Conservation (phyloP, 305 asterid species). For the Fraxinus xanthoxyloides region DNA sequence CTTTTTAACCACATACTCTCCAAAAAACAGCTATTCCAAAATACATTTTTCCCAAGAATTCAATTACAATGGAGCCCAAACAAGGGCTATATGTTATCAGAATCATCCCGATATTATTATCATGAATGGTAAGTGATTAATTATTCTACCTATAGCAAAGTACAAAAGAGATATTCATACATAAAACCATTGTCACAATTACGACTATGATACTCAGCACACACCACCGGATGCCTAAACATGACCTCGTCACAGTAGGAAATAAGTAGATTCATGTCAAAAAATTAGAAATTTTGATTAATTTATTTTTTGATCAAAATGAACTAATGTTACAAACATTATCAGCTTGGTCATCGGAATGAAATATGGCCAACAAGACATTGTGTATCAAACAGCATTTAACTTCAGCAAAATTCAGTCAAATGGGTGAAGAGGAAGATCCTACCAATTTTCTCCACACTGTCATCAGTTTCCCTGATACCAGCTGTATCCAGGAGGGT, state of each 20-base stretch:
- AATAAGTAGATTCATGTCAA: conserved; percentile 26
- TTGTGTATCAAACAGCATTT: conserved; percentile 6
- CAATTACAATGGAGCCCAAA: neutral
- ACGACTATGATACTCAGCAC: neutral
- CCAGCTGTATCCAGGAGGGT: conserved; percentile 97
- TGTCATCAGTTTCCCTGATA: conserved; percentile 78
- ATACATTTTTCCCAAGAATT: neutral
- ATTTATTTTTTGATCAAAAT: neutral
- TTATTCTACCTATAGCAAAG: neutral
- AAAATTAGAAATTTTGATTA: conserved; percentile 28
- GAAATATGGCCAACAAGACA: neutral
- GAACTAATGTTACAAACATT: neutral
- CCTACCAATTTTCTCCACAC: conserved; percentile 84
- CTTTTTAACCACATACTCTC: neutral
- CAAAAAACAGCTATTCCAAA: neutral
- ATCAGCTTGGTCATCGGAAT: neutral
- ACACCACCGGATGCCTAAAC: neutral
- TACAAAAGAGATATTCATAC: neutral
- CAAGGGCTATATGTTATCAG: neutral
- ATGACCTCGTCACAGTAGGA: neutral
- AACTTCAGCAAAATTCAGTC: neutral
- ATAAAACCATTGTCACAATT: neutral
- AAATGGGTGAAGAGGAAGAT: neutral
- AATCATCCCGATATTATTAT: conserved; percentile 2
- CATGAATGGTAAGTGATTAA: neutral